These are phyloP conservation scores for Rhazya stricta DNA, from an alignment of 257 asterid species.

Conservation along the genomic window DNA sequence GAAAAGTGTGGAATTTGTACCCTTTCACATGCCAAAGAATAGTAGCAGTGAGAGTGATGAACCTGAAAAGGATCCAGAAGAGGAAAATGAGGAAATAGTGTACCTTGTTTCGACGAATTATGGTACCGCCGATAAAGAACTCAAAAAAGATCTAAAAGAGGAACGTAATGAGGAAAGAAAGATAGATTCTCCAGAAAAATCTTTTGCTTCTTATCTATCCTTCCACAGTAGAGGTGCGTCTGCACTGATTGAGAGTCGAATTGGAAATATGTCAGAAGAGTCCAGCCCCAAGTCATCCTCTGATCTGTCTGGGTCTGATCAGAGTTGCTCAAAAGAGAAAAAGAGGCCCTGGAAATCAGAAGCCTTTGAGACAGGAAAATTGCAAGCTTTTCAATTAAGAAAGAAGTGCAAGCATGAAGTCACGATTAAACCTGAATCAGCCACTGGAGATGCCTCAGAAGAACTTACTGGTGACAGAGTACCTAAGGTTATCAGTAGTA, in stretches of 20 bases:
- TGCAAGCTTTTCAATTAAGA: neutral
- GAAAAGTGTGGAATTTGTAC: neutral
- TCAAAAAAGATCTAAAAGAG: neutral
- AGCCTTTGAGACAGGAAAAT: neutral
- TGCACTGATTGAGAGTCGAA: neutral
- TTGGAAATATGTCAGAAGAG: neutral
- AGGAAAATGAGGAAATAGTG: neutral
- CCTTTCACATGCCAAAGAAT: neutral
- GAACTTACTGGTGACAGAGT: neutral
- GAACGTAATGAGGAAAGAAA: neutral
- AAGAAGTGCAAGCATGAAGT: neutral
- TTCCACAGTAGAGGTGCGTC: neutral
- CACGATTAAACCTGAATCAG: neutral
- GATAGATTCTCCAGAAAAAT: neutral
- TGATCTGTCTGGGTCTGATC: neutral
- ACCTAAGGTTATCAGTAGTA: neutral
- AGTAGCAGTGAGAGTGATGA: neutral
- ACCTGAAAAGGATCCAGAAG: neutral
- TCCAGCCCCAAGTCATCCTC: neutral
- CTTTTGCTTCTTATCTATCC: neutral
- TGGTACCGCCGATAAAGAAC: neutral
- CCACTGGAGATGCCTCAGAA: neutral
- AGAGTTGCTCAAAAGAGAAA: neutral
- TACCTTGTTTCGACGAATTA: neutral
- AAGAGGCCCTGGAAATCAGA: slow-evolving; percentile 1